Evolutionary conservation across 208 protist genomes (phyloP).

Genomic region (Leptomonas seymouri): DNA sequence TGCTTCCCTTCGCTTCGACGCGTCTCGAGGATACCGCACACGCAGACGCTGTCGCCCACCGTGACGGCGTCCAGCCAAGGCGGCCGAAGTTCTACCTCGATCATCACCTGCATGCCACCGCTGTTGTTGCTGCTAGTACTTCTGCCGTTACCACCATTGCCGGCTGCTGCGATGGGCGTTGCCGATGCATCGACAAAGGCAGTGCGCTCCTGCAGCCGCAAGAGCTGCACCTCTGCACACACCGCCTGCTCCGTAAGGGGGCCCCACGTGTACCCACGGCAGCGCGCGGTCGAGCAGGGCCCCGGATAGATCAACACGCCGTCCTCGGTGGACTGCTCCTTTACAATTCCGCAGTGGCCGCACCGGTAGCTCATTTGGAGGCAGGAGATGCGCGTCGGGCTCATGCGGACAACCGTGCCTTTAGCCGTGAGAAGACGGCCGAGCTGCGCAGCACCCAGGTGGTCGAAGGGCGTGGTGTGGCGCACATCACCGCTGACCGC

Average conservation of each 20-base stretch:
- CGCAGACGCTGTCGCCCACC: constrained; percentile 74
- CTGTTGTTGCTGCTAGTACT: constrained; percentile 1
- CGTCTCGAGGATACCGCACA: constrained; percentile 68
- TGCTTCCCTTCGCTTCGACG: constrained; percentile 49
- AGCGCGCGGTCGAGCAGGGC: constrained; percentile 52
- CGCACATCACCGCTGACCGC: constrained; percentile 33
- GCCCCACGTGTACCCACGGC: constrained; percentile 75
- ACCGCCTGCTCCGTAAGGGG: constrained; percentile 56
- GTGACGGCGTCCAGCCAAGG: constrained; percentile 69
- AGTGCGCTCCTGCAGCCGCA: constrained; percentile 83
- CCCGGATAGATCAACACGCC: constrained; percentile 77
- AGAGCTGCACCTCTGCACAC: constrained; percentile 84
- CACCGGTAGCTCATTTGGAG: constrained; percentile 69
- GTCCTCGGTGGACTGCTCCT: constrained; percentile 57
- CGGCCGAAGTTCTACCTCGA: constrained; percentile 77
- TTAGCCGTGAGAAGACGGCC: constrained; percentile 71
- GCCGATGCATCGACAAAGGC: constrained; percentile 46
- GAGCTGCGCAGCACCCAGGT: constrained; percentile 71
- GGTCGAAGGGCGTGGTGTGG: constrained; percentile 54
- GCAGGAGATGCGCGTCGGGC: constrained; percentile 69
- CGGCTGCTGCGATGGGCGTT: neutral
- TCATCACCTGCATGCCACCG: constrained; percentile 64
- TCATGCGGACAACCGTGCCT: constrained; percentile 83
- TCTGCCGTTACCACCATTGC: neutral
- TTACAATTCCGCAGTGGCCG: constrained; percentile 59